Evolutionary conservation across 257 asterid species (phyloP).

Genomic region (Ilex aquifolium): DNA sequence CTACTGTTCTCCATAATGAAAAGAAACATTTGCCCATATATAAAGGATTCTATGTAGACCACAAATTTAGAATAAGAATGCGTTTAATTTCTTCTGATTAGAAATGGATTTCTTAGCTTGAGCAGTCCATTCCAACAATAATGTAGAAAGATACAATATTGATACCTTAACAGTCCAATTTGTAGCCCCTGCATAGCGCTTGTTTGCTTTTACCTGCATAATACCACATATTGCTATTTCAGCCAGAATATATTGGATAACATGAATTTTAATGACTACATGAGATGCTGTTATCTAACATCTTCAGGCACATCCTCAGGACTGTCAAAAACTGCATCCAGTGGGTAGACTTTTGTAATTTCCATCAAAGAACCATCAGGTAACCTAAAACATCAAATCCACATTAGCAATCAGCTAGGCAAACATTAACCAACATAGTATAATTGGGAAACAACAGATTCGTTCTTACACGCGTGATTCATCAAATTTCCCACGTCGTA

Average conservation of each 20-base stretch:
- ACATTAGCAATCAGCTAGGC: not conserved
- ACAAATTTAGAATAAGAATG: no score
- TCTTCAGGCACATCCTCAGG: slow-evolving; percentile 98
- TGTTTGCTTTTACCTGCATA: slow-evolving; percentile 75
- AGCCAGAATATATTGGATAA: not conserved
- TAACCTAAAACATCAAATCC: slow-evolving; percentile 39
- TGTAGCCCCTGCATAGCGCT: slow-evolving; percentile 81
- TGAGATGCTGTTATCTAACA: slow-evolving; percentile 31
- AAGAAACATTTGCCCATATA: no score
- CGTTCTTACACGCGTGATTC: slow-evolving; percentile 77
- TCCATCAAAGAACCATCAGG: slow-evolving; percentile 99
- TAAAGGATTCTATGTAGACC: no score
- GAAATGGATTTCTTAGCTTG: no score
- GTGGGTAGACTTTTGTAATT: slow-evolving; percentile 79
- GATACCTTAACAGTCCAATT: slow-evolving; percentile 96
- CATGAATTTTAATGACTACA: not conserved
- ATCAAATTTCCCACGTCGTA: slow-evolving; percentile 90
- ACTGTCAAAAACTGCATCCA: slow-evolving; percentile 87
- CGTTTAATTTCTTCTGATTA: no score
- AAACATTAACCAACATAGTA: not conserved
- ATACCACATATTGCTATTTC: slow-evolving; percentile 7
- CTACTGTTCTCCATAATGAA: no score
- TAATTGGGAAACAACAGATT: not conserved
- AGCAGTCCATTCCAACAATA: no score
- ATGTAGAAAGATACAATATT: slow-evolving; percentile 2